Base-by-base conservation (phyloP, 2,329 filamentous ascomycete genomes). In the Diaporthe sp. region DNA sequence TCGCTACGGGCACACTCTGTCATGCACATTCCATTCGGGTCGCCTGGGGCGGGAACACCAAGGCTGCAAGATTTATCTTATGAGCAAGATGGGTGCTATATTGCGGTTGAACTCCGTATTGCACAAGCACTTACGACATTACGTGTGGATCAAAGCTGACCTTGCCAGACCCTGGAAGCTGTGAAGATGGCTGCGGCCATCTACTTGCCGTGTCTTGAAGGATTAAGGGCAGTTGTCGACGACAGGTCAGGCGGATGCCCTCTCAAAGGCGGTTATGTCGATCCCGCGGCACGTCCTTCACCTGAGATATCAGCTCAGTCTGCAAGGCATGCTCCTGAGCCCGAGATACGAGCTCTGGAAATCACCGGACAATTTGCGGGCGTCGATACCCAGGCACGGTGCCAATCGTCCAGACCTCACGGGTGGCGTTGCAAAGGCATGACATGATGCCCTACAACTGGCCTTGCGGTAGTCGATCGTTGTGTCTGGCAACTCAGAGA, bases 291-390 rank as follows among this genome's bases (percentile, higher is more conserved):
- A 55, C 49, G 65, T 69, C 65, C 34, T 42, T 28, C 13, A 39
- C 65, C 65, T 55, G 49, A 69, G 65, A 55, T 69, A 42, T 55
- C 65, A 69, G 46, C 65, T 39, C 62, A 39, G 31, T 51, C 62
- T 51, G 44, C 42, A 44, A 28, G 42, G 61, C 61, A 46, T n/a
- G 28, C 31, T 68, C 22, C 46, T 68, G 22, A n/a, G 22, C 62
- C 19, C 46, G 22, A 39, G 22, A 53, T 39, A 53, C 65, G 65
- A 69, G 49, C 34, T 37, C 49, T 69, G 49, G 10, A 6, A 25
- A 42, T 28, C 25, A 42, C 8, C 22, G 34, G 46, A 39, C n/a
- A 53, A 22, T 22, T n/a, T 49, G 31, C 19, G 65, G 19, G 3
- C 15, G n/a, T 15, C 44, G 22, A 42, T 69, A 9, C n/a, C n/a